These are phyloP conservation scores for Fraxinus latifolia DNA, from an alignment of 305 asterid species.

Conservation along the genomic window DNA sequence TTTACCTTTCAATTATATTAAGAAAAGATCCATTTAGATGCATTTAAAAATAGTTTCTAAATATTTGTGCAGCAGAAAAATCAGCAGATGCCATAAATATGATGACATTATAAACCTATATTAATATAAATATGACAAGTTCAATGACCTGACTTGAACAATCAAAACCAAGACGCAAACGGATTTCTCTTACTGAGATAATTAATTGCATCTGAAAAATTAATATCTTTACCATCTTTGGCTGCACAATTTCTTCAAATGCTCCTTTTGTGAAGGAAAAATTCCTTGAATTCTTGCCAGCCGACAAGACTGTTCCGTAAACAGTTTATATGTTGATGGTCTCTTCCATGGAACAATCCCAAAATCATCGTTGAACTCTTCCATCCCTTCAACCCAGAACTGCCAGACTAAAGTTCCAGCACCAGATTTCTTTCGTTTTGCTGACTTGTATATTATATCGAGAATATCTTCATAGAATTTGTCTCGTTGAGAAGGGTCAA, in stretches of 20 bases:
- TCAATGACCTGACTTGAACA: constrained; percentile 13
- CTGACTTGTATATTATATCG: constrained; percentile 69
- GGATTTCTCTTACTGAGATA: constrained; percentile 1
- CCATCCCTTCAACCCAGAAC: constrained; percentile 86
- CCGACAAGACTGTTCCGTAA: constrained; percentile 73
- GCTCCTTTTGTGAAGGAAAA: constrained; percentile 54
- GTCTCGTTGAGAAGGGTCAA: constrained; percentile 65
- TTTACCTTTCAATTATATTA: background rate
- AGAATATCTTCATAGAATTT: constrained; percentile 63
- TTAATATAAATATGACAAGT: constrained; percentile 17
- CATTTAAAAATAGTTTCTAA: constrained; percentile 6
- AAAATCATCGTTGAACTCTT: constrained; percentile 73
- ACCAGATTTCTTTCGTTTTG: constrained; percentile 59
- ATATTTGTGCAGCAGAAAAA: constrained; percentile 21
- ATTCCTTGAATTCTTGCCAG: constrained; percentile 87
- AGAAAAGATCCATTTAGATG: background rate
- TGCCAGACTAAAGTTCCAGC: constrained; percentile 92
- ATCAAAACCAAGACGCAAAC: constrained; percentile 27
- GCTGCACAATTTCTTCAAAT: constrained; percentile 61
- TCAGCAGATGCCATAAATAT: constrained; percentile 24
- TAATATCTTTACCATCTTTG: constrained; percentile 24
- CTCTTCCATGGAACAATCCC: constrained; percentile 88
- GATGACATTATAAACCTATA: constrained; percentile 34
- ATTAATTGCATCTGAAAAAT: constrained; percentile 1
- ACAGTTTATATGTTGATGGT: constrained; percentile 55